Percentiles rank a stretch among this genome's conserved stretches.
These are phyloP conservation scores for Ceratobasidium theobromae DNA, from an alignment of 1,284 basidiomycete genomes.

Conservation along the genomic window DNA sequence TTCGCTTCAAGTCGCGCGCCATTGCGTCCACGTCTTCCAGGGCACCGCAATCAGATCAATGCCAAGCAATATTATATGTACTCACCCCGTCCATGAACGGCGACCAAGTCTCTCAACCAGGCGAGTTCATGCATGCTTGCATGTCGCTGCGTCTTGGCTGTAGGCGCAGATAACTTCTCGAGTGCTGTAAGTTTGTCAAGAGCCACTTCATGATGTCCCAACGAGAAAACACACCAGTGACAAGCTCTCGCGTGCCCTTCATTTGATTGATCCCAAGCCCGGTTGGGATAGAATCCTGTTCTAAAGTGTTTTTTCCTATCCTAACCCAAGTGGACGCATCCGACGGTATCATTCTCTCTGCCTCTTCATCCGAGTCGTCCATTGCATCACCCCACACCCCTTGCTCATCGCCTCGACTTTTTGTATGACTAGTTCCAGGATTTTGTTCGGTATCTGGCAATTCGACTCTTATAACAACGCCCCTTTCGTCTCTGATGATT, in stretches of 20 bases:
- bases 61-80: neutral
- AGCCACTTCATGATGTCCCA: constrained; percentile 28
- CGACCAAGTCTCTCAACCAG: constrained; percentile 69
- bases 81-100: constrained; percentile 57
- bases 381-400: constrained; percentile 43
- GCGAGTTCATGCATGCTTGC: constrained; percentile 68
- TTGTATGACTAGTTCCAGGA: constrained; percentile 11
- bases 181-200: constrained; percentile 46
- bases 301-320: neutral
- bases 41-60: neutral
- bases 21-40: constrained; percentile 68
- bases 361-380: constrained; percentile 25
- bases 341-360: constrained; percentile 14
- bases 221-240: constrained; percentile 2
- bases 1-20: constrained; percentile 78
- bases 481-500: constrained; percentile 81
- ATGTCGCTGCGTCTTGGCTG: constrained; percentile 57
- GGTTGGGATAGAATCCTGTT: neutral
- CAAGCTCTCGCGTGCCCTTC: constrained; percentile 39
- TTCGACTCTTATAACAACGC: constrained; percentile 78
- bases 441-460: constrained; percentile 55
- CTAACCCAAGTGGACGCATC: constrained; percentile 28
- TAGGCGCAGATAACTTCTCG: constrained; percentile 50
- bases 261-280: constrained; percentile 32
- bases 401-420: constrained; percentile 29